Base-by-base conservation (phyloP, 2,329 filamentous ascomycete genomes). In the Epichloe baconii region DNA sequence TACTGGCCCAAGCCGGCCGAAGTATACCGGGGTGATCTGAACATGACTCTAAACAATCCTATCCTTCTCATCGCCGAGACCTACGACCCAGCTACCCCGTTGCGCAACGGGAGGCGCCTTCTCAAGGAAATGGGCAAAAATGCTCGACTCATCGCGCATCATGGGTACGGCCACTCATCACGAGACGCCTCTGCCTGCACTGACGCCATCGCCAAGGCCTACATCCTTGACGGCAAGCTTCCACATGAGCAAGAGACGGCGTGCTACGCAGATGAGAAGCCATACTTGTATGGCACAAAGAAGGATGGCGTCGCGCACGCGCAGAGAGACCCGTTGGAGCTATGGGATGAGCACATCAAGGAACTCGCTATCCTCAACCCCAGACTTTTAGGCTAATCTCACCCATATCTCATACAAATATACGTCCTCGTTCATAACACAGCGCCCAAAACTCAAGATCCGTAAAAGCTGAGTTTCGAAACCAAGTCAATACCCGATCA, bases 71-170 rank as follows among this genome's bases (percentile, higher is more conserved):
- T 76, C 40, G 71, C 73, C 1, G 71, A 72, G 62, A 70, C 70
- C 5, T 71, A 76, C 51, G 74, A 76, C 52, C 73, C 73, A 0
- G 73, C 73, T 2, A 76, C 74, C 6, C 73, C 73, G 4, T 57
- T 76, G 43, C 66, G 71, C 5, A 75, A 76, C 51, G 73, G 72
- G 1, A 61, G 71, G 12, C 60, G 72, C 26, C 62, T 76, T 3
- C 51, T 69, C 17, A 48, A 55, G 0, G 72, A 73, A 50, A 74
- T 76, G 72, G 73, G 72, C 0, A 50, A 57, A 7, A 76, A 76
- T 50, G 72, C 73, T n/a, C 57, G 72, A 5, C 60, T 76, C 17
- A 62, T 76, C 36, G 71, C 61, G 5, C 74, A 76, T 51, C 73
- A 76, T 51, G 73, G 73, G 4, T 76, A 75, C 47, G 73, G 73